A percentile compares a stretch with the other conserved stretches of the same genome.
Conservation (phyloP, 495 filamentous ascomycete species). For the Aspergillus panamensis region DNA sequence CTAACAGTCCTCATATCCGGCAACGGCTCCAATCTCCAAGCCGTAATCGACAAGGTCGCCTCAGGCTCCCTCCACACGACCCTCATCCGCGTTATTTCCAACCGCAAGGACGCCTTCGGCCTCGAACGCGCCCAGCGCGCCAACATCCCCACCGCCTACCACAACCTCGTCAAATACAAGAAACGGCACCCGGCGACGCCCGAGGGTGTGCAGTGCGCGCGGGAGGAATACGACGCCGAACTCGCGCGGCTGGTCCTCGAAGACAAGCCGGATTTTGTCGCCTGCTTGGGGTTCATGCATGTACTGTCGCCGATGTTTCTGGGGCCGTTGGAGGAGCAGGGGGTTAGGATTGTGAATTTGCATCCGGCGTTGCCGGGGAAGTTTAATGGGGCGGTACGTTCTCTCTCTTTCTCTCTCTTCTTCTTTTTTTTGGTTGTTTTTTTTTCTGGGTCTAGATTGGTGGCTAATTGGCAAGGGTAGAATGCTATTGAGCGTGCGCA, state of each 20-base stretch:
- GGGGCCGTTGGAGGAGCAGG: constrained; percentile 55
- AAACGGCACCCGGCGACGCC: constrained; percentile 45
- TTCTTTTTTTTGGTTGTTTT: background rate
- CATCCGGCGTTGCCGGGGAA: constrained; percentile 75
- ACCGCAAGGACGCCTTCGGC: constrained; percentile 76
- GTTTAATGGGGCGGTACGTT: constrained; percentile 67
- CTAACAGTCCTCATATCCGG: constrained; percentile 72
- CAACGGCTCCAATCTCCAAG: constrained; percentile 84
- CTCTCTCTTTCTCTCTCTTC: constrained; percentile 1
- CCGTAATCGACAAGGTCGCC: constrained; percentile 72
- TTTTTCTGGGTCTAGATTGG: background rate
- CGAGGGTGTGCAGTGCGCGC: constrained; percentile 48
- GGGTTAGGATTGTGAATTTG: constrained; percentile 76
- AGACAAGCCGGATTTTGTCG: constrained; percentile 67
- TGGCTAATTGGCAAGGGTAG: constrained; percentile 13
- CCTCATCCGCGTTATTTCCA: constrained; percentile 78
- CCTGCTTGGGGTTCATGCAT: constrained; percentile 53
- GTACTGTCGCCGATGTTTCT: constrained; percentile 63
- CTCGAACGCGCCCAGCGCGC: constrained; percentile 66
- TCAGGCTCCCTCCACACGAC: constrained; percentile 53
- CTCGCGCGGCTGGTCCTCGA: constrained; percentile 67
- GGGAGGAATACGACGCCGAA: constrained; percentile 74
- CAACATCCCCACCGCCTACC: constrained; percentile 76
- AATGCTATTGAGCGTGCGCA: constrained; percentile 76
- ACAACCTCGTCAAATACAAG: constrained; percentile 75